Percentiles rank a stretch among this genome's conserved stretches.
phyloP scores from a whole-genome alignment of 768 basidiomycete genomes.

The Boletellus sp. region DNA sequence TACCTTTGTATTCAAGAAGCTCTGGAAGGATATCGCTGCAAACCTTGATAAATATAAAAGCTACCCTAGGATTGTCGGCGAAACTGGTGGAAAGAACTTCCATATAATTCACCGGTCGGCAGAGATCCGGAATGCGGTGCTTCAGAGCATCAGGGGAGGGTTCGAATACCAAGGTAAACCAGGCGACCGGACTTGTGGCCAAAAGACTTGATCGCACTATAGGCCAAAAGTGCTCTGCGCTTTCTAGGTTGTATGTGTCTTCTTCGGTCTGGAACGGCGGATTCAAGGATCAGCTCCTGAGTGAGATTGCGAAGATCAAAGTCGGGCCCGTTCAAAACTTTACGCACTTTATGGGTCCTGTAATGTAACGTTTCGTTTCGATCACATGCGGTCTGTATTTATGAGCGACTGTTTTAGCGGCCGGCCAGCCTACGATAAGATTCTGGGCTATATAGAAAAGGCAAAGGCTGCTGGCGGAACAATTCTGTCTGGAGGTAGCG shows the following conservation, averaged over 20 bases:
- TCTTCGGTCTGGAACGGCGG: slow-evolving; percentile 77
- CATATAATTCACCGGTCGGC: slow-evolving; percentile 88
- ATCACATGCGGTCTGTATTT: background rate
- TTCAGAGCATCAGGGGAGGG: slow-evolving; percentile 81
- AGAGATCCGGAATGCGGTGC: slow-evolving; percentile 83
- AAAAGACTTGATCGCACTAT: background rate
- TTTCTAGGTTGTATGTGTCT: slow-evolving; percentile 90
- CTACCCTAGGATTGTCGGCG: slow-evolving; percentile 95
- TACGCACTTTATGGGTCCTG: slow-evolving; percentile 90
- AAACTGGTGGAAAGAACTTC: slow-evolving; percentile 99
- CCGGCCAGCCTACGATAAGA: slow-evolving; percentile 85
- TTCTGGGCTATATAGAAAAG: slow-evolving; percentile 75
- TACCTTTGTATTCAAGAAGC: slow-evolving; percentile 88
- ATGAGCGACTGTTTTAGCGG: slow-evolving; percentile 44
- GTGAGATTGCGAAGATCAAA: slow-evolving; percentile 79
- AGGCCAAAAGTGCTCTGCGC: slow-evolving; percentile 97
- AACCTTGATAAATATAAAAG: slow-evolving; percentile 85
- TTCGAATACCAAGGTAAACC: slow-evolving; percentile 90
- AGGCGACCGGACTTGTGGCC: background rate
- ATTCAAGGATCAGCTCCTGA: slow-evolving; percentile 77
- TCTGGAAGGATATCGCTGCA: slow-evolving; percentile 92
- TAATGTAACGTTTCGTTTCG: slow-evolving; percentile 58
- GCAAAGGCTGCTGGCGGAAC: slow-evolving; percentile 90
- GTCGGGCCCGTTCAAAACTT: slow-evolving; percentile 77
- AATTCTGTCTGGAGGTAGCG: slow-evolving; percentile 79